phyloP scores from a whole-genome alignment of 225 moss, liverwort and hornwort species.

The Takakia lepidozioides region DNA sequence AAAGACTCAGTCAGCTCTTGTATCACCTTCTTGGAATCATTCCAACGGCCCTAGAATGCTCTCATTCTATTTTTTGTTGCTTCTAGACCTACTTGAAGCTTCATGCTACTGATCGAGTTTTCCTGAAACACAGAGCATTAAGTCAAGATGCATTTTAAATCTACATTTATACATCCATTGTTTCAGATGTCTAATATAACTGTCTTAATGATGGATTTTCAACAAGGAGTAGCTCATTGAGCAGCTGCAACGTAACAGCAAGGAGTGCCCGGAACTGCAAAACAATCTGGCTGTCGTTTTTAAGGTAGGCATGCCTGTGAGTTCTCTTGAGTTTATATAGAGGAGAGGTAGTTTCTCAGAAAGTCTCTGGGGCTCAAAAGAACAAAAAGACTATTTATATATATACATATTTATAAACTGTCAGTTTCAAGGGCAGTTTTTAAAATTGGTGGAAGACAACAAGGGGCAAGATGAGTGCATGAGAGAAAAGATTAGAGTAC shows the following conservation, averaged over 20 bases:
- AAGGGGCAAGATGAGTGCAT: too few relatives aligned
- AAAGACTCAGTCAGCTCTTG: constrained; percentile 15
- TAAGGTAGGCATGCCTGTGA: too few relatives aligned
- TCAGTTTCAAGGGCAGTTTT: constrained; percentile 9
- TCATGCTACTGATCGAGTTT: constrained; percentile 46
- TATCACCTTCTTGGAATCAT: constrained; percentile 36
- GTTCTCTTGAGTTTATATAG: too few relatives aligned
- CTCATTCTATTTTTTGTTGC: constrained; percentile 32
- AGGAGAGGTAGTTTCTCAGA: too few relatives aligned
- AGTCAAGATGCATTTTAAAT: background rate
- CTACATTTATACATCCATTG: background rate
- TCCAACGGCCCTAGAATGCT: constrained; percentile 37
- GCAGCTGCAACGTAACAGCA: too few relatives aligned
- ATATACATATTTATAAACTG: constrained; percentile 20
- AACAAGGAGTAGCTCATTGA: constrained; percentile 1
- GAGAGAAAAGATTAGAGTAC: too few relatives aligned
- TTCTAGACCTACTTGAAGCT: constrained; percentile 48
- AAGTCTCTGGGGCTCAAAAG: too few relatives aligned
- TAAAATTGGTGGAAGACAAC: background rate
- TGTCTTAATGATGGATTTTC: too few relatives aligned
- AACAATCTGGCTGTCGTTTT: background rate
- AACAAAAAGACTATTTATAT: constrained; percentile 9
- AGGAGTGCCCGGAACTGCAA: background rate
- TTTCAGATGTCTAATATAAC: too few relatives aligned
- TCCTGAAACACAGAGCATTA: constrained; percentile 22